Conservation (phyloP, 164 flowering plant genomes). For the Vitis rotundifolia region DNA sequence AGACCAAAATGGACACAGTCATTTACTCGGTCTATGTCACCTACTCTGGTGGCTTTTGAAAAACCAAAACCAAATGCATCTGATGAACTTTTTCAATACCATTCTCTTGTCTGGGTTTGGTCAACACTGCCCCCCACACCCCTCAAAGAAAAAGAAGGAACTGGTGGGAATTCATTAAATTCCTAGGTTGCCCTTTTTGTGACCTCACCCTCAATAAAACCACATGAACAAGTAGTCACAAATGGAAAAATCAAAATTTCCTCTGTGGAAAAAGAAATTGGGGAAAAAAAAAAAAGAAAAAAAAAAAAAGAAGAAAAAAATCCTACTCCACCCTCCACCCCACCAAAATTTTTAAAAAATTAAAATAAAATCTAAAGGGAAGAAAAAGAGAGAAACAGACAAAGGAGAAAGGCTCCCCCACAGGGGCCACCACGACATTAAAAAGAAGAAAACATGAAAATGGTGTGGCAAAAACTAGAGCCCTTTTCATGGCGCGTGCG, state of each 20-base stretch:
- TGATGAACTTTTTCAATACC: constrained; percentile 15
- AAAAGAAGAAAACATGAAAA: constrained; percentile 10
- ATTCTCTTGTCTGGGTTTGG: constrained; percentile 18
- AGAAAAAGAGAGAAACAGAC: constrained; percentile 25
- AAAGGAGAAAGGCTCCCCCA: constrained; percentile 5
- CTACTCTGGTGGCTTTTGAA: constrained; percentile 12
- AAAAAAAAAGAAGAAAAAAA: neutral
- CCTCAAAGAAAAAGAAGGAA: constrained; percentile 6
- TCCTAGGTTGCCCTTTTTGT: constrained; percentile 39
- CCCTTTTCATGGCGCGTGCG: constrained; percentile 21
- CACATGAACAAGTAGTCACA: constrained; percentile 42
- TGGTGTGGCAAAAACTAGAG: constrained; percentile 4
- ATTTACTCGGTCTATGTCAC: constrained; percentile 8
- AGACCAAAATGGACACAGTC: neutral
- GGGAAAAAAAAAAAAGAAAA: neutral
- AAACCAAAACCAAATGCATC: constrained; percentile 3
- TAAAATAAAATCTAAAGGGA: constrained; percentile 7
- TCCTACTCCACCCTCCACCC: too few relatives aligned
- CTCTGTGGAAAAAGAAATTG: neutral
- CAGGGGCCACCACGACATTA: constrained; percentile 18
- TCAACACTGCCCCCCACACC: constrained; percentile 29
- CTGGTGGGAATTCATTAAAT: constrained; percentile 28
- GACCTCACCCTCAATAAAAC: constrained; percentile 20
- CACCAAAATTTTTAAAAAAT: neutral
- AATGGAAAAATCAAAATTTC: constrained; percentile 18